Percentiles rank a stretch among this genome's conserved stretches.
These are phyloP conservation scores for Pseudocercospora eumusae DNA, from an alignment of 2,329 filamentous ascomycete species.

Conservation along the genomic window DNA sequence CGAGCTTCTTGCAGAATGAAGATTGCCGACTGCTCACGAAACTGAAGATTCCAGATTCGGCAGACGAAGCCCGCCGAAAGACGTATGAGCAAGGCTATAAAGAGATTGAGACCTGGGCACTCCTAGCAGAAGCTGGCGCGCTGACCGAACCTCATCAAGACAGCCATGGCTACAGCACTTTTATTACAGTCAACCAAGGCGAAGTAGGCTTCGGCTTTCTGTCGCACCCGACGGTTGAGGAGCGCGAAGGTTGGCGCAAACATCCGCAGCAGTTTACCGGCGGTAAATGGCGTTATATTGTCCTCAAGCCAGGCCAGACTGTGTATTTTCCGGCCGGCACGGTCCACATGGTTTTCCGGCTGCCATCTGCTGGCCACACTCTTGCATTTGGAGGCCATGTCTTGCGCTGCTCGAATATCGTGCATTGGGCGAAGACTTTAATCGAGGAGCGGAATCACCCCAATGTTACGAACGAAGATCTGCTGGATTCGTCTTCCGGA, in stretches of 20 bases:
- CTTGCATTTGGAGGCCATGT: constrained; percentile 40
- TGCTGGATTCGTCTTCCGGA: constrained; percentile 42
- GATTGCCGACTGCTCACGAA: constrained; percentile 39
- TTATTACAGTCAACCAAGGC: constrained; percentile 39
- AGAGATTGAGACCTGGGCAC: constrained; percentile 41
- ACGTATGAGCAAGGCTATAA: constrained; percentile 37
- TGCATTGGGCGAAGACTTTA: constrained; percentile 49
- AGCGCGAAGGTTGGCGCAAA: constrained; percentile 33
- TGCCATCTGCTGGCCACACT: constrained; percentile 35
- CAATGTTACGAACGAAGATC: constrained; percentile 49
- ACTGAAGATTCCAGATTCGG: constrained; percentile 34
- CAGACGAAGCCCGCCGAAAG: constrained; percentile 33
- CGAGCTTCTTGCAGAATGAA: constrained; percentile 37
- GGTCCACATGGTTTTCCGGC: constrained; percentile 40
- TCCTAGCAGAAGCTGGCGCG: constrained; percentile 39
- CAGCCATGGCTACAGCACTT: constrained; percentile 40
- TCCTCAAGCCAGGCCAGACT: constrained; percentile 37
- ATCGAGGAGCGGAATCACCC: constrained; percentile 47
- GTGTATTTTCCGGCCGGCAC: constrained; percentile 40
- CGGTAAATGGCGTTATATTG: constrained; percentile 37
- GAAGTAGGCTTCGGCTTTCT: constrained; percentile 39
- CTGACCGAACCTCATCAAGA: constrained; percentile 41
- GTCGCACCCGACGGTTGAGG: constrained; percentile 30
- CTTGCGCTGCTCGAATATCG: constrained; percentile 39
- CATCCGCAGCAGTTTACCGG: constrained; percentile 27